phyloP scores from a whole-genome alignment of 805 yeast species.

The Teunomyces panamensis region DNA sequence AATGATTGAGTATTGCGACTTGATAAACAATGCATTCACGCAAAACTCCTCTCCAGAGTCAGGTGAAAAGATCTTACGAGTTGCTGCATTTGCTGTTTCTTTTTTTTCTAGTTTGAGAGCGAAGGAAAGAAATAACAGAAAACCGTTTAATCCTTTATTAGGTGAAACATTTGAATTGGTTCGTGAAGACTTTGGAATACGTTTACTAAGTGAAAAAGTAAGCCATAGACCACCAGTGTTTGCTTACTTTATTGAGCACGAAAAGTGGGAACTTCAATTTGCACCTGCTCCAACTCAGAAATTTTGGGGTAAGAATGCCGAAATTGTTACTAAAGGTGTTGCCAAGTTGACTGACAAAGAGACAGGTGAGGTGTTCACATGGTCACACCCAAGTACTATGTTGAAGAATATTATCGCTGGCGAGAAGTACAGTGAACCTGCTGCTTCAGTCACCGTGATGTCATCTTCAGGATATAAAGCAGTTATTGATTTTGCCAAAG shows the following conservation, averaged over 20 bases:
- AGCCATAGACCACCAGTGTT: slow-evolving; percentile 82
- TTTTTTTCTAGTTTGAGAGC: slow-evolving; percentile 67
- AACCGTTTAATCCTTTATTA: slow-evolving; percentile 91
- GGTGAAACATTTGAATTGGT: slow-evolving; percentile 94
- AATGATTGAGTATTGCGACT: slow-evolving; percentile 66
- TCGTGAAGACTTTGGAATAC: slow-evolving; percentile 73
- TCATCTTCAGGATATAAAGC: slow-evolving; percentile 71
- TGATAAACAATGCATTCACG: slow-evolving; percentile 62
- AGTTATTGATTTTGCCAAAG: slow-evolving; percentile 68
- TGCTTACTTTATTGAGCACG: slow-evolving; percentile 74
- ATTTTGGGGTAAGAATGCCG: slow-evolving; percentile 94
- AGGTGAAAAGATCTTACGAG: slow-evolving; percentile 58
- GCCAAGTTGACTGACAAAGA: slow-evolving; percentile 53
- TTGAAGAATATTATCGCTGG: slow-evolving; percentile 90
- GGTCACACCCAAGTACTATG: slow-evolving; percentile 80
- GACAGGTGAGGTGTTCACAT: slow-evolving; percentile 72
- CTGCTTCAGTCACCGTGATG: slow-evolving; percentile 60
- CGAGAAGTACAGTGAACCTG: slow-evolving; percentile 89
- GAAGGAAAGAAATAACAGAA: slow-evolving; percentile 73
- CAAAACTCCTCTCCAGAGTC: slow-evolving; percentile 41
- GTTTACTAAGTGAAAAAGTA: slow-evolving; percentile 82
- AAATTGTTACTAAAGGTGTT: slow-evolving; percentile 72
- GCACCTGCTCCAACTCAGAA: slow-evolving; percentile 77
- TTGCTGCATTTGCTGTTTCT: slow-evolving; percentile 83
- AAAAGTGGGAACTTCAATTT: slow-evolving; percentile 65